Evolutionary conservation across 345 rosid species (phyloP).

Genomic region (Lepidium didymum): DNA sequence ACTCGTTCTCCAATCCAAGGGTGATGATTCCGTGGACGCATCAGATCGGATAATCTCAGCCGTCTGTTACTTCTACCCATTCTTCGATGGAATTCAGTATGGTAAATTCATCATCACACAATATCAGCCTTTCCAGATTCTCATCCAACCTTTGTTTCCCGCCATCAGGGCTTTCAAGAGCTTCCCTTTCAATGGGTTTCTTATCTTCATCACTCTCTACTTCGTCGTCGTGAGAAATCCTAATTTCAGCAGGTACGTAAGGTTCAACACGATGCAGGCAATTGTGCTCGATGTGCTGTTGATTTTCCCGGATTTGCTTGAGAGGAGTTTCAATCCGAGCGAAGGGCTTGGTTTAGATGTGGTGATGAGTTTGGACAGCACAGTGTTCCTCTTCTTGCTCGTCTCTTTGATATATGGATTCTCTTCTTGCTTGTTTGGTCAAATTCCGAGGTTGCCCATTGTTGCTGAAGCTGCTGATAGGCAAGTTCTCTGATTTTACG

Average conservation of each 20-base stretch:
- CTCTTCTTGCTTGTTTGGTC: slow-evolving; percentile 80
- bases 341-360: slow-evolving; percentile 81
- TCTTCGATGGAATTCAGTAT: slow-evolving; percentile 87
- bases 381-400: slow-evolving; percentile 80
- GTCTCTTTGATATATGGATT: slow-evolving; percentile 85
- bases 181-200: slow-evolving; percentile 82
- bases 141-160: slow-evolving; percentile 73
- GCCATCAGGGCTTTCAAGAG: slow-evolving; percentile 74
- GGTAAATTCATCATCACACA: slow-evolving; percentile 80
- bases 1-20: slow-evolving; percentile 42
- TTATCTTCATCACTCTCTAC: slow-evolving; percentile 70
- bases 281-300: slow-evolving; percentile 82
- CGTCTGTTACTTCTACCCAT: slow-evolving; percentile 82
- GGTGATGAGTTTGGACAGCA: slow-evolving; percentile 92
- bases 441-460: slow-evolving; percentile 83
- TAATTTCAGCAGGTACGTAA: slow-evolving; percentile 85
- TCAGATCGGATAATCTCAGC: slow-evolving; percentile 87
- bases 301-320: slow-evolving; percentile 86
- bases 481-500: slow-evolving; percentile 64
- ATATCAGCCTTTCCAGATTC: slow-evolving; percentile 52
- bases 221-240: slow-evolving; percentile 81
- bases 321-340: slow-evolving; percentile 72
- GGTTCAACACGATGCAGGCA: slow-evolving; percentile 98
- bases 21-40: slow-evolving; percentile 55
- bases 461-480: slow-evolving; percentile 99